phyloP scores from a whole-genome alignment of 1,284 basidiomycete species.

The Cerrena zonata region DNA sequence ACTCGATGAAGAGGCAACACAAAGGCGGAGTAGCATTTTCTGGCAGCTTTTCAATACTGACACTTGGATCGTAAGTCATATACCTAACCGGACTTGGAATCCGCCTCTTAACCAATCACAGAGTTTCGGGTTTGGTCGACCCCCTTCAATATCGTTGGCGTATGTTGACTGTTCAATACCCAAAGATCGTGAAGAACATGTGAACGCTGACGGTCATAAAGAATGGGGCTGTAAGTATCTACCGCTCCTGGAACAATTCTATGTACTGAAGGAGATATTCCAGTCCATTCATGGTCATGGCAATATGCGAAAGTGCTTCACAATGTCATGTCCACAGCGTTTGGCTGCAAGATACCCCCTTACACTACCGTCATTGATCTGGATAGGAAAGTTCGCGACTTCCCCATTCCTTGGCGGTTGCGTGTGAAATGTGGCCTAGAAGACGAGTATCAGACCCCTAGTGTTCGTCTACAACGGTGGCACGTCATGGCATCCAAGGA shows the following conservation, averaged over 20 bases:
- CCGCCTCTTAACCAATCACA: too few species aligned
- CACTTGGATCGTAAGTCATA: slow-evolving; percentile 53
- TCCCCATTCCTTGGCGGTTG: slow-evolving; percentile 45
- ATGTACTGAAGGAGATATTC: not conserved
- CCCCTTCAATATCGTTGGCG: slow-evolving; percentile 46
- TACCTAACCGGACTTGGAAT: too few species aligned
- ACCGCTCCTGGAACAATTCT: too few species aligned
- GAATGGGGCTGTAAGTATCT: slow-evolving; percentile 45
- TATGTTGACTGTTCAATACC: slow-evolving; percentile 56
- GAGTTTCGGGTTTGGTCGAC: slow-evolving; percentile 61
- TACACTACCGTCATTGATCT: slow-evolving; percentile 41
- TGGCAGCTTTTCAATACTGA: slow-evolving; percentile 61
- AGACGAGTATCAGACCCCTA: slow-evolving; percentile 16
- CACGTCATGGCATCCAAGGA: slow-evolving; percentile 51
- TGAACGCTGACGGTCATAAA: slow-evolving; percentile 33
- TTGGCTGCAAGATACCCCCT: slow-evolving; percentile 46
- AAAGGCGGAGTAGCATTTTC: slow-evolving; percentile 50
- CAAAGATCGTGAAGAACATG: slow-evolving; percentile 36
- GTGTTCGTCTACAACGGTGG: slow-evolving; percentile 38
- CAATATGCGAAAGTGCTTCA: slow-evolving; percentile 50
- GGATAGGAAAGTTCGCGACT: slow-evolving; percentile 38
- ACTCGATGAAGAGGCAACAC: slow-evolving; percentile 38
- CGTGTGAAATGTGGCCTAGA: slow-evolving; percentile 31
- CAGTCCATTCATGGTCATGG: slow-evolving; percentile 54
- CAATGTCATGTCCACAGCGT: slow-evolving; percentile 45